Evolutionary conservation across 805 yeast species (phyloP).

Genomic region (Spathaspora arborariae): DNA sequence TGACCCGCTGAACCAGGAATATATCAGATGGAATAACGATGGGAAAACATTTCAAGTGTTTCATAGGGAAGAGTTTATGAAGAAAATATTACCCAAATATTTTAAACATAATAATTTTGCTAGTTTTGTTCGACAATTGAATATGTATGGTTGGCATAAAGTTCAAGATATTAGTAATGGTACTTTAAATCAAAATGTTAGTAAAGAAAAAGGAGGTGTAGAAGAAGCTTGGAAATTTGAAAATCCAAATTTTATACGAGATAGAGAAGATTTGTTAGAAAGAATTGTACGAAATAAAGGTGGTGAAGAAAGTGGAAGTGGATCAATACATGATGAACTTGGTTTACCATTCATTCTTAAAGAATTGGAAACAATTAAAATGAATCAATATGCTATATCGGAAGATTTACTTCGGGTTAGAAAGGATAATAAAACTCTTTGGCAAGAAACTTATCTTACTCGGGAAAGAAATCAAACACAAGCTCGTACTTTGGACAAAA

Average conservation of each 20-base stretch:
- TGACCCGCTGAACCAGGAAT: constrained; percentile 63
- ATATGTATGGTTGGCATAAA: constrained; percentile 99
- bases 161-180: constrained; percentile 89
- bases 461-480: constrained; percentile 85
- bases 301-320: constrained; percentile 14
- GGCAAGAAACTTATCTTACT: constrained; percentile 84
- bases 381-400: constrained; percentile 74
- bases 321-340: constrained; percentile 15
- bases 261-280: constrained; percentile 79
- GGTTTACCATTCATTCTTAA: constrained; percentile 52
- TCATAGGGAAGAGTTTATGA: constrained; percentile 83
- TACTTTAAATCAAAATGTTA: constrained; percentile 33
- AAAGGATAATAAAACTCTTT: constrained; percentile 81
- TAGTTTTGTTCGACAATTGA: constrained; percentile 88
- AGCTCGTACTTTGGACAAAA: constrained; percentile 82
- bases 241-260: constrained; percentile 73
- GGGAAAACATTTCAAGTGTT: constrained; percentile 83
- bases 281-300: constrained; percentile 75
- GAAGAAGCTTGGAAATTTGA: constrained; percentile 91
- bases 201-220: constrained; percentile 34
- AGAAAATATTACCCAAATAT: constrained; percentile 78
- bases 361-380: constrained; percentile 73
- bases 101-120: constrained; percentile 96
- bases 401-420: constrained; percentile 82
- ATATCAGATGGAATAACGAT: constrained; percentile 80